These are phyloP conservation scores for Apiospora saccharicola DNA, from an alignment of 2,329 filamentous ascomycete species.

Conservation along the genomic window DNA sequence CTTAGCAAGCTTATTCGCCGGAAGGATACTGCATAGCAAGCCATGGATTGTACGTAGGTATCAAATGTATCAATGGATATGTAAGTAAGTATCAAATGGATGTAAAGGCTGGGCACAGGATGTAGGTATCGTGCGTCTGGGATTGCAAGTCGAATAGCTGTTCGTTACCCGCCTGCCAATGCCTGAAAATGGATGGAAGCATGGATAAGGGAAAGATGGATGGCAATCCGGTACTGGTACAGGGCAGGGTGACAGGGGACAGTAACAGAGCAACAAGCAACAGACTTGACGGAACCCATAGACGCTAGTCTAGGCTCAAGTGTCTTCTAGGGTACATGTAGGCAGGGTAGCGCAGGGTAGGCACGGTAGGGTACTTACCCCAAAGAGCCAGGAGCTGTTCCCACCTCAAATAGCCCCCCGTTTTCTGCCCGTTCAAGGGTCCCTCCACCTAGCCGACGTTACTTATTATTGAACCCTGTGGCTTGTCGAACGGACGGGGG, in stretches of 20 bases:
- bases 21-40: slow-evolving; percentile 7
- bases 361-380: slow-evolving; percentile 13
- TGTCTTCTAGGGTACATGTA: neutral
- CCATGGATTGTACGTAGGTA: neutral
- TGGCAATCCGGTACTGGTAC: slow-evolving; percentile 8
- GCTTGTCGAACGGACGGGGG: neutral
- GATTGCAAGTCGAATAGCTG: neutral
- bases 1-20: slow-evolving; percentile 14
- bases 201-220: slow-evolving; percentile 4
- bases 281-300: slow-evolving; percentile 14
- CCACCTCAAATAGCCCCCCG: slow-evolving; percentile 1
- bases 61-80: neutral
- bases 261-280: neutral
- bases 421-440: neutral
- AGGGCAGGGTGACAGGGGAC: slow-evolving; percentile 16
- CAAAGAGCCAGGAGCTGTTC: slow-evolving; percentile 10
- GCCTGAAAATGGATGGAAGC: slow-evolving; percentile 15
- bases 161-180: slow-evolving; percentile 19
- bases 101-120: neutral
- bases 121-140: neutral
- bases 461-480: slow-evolving; percentile 14
- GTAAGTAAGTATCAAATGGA: neutral
- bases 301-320: slow-evolving; percentile 9
- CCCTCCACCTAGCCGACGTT: slow-evolving; percentile 2
- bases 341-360: too few species aligned